Conservation (phyloP, 2,329 filamentous ascomycete species). For the Aphanocladium album region DNA sequence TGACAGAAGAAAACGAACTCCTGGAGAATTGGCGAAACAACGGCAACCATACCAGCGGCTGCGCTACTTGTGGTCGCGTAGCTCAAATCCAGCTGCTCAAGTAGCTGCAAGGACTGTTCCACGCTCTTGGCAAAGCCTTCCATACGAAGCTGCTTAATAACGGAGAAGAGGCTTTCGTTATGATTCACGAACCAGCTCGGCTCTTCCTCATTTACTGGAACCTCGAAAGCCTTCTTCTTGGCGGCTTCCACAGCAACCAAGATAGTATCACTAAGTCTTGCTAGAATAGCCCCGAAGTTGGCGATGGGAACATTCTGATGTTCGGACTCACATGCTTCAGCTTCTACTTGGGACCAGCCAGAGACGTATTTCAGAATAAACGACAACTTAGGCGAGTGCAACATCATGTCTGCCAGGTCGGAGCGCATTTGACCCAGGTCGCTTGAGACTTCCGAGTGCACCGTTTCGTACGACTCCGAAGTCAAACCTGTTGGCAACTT, state of each 20-base stretch:
- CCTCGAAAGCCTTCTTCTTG: constrained; percentile 47
- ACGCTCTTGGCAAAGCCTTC: constrained; percentile 46
- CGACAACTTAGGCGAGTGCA: constrained; percentile 49
- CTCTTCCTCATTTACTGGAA: constrained; percentile 30
- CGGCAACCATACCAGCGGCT: constrained; percentile 26
- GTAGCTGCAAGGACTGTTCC: constrained; percentile 30
- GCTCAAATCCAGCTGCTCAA: constrained; percentile 29
- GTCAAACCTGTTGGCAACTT: constrained; percentile 48
- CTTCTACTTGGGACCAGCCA: constrained; percentile 52
- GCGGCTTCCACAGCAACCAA: constrained; percentile 76
- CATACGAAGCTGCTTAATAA: constrained; percentile 56
- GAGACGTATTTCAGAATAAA: constrained; percentile 63
- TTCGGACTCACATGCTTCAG: constrained; percentile 14
- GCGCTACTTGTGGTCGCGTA: constrained; percentile 23
- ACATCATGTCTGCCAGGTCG: constrained; percentile 36
- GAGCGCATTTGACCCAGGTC: constrained; percentile 33
- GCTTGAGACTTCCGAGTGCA: constrained; percentile 30
- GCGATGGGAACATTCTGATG: constrained; percentile 24
- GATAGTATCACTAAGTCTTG: constrained; percentile 66
- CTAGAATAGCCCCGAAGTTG: constrained; percentile 52
- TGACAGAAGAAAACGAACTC: constrained; percentile 64
- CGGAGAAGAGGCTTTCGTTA: constrained; percentile 45
- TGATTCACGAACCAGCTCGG: constrained; percentile 34
- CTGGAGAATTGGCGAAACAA: constrained; percentile 60
- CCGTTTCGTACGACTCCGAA: constrained; percentile 30